Evolutionary conservation across 2,329 filamentous ascomycete species (phyloP).

Genomic region (Drechslera avenae): DNA sequence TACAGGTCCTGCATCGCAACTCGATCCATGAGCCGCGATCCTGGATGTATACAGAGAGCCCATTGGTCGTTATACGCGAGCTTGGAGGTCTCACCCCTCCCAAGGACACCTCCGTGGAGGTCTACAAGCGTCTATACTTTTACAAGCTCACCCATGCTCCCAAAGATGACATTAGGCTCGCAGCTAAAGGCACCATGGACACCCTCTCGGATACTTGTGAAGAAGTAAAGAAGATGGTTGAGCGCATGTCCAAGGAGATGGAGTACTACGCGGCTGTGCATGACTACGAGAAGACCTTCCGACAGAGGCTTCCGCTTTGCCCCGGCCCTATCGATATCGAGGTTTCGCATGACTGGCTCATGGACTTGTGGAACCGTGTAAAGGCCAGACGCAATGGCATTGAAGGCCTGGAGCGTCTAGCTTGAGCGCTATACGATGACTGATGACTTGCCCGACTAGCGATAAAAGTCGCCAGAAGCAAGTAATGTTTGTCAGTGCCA

Average conservation of each 20-base stretch:
- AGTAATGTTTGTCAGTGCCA: not conserved
- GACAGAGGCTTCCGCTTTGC: conserved; percentile 32
- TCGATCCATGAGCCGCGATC: conserved; percentile 21
- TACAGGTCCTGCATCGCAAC: conserved; percentile 32
- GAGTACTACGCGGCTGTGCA: conserved; percentile 23
- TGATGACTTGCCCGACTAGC: not conserved
- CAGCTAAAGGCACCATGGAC: conserved; percentile 14
- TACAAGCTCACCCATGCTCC: conserved; percentile 17
- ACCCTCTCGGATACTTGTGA: conserved; percentile 7
- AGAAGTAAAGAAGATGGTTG: conserved; percentile 17
- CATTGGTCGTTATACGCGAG: conserved; percentile 26
- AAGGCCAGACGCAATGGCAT: conserved; percentile 29
- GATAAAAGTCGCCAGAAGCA: not conserved
- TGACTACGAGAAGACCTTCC: conserved; percentile 30
- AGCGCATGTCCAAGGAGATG: conserved; percentile 29
- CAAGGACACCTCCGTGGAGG: conserved; percentile 20
- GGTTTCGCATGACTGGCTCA: conserved; percentile 30
- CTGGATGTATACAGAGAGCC: conserved; percentile 36
- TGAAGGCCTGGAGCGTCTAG: not conserved
- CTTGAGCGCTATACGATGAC: not conserved
- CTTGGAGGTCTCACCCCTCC: conserved; percentile 29
- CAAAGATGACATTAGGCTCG: conserved; percentile 9
- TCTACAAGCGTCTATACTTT: conserved; percentile 34
- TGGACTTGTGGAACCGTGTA: conserved; percentile 25
- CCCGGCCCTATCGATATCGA: conserved; percentile 31